Evolutionary conservation across 306 rosid genomes (phyloP).

Genomic region (Quercus rubra): DNA sequence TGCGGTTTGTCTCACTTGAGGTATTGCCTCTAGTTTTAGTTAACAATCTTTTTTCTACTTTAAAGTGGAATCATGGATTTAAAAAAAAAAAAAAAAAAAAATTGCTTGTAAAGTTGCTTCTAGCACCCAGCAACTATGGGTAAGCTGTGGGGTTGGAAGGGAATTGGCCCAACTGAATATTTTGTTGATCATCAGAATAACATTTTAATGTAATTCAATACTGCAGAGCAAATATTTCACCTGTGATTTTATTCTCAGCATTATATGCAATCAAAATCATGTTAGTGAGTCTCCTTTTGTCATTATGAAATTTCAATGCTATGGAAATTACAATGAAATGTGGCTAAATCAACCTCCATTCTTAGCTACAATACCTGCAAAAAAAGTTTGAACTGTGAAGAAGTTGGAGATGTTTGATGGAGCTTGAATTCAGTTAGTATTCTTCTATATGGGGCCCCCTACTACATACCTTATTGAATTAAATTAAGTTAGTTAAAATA

Average conservation of each 20-base stretch:
- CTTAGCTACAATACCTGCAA: neutral
- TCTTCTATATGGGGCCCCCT: neutral
- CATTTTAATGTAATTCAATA: neutral
- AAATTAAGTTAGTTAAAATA: neutral
- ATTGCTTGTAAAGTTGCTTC: neutral
- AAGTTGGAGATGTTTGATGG: neutral
- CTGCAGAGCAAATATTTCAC: neutral
- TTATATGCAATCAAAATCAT: neutral
- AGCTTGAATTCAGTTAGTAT: neutral
- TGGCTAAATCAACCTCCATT: neutral
- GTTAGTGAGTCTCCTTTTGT: too few species aligned
- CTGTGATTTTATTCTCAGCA: neutral
- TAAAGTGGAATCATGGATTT: neutral
- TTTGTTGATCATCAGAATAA: neutral
- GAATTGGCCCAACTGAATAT: neutral
- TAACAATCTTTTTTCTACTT: neutral
- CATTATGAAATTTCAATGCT: too few species aligned
- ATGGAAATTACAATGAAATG: too few species aligned
- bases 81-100: neutral
- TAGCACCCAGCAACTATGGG: neutral
- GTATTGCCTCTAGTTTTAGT: conserved; percentile 32
- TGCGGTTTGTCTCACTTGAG: conserved; percentile 83
- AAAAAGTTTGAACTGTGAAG: neutral
- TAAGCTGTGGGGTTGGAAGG: neutral
- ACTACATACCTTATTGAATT: neutral